Evolutionary conservation across 306 rosid genomes (phyloP).

Genomic region (Cajanus cajan): DNA sequence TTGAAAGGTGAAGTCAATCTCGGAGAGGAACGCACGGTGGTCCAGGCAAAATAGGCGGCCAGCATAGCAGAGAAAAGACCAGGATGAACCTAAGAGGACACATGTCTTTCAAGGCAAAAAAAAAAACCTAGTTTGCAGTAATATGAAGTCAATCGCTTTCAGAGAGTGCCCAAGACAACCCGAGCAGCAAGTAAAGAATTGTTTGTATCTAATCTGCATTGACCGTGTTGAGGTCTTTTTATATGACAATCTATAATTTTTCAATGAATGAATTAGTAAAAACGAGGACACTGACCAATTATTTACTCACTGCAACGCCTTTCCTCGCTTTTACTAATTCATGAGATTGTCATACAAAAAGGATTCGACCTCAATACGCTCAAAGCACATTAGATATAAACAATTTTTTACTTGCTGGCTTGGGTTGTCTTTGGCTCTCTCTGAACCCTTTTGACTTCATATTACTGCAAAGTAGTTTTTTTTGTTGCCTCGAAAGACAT

Average conservation of each 20-base stretch:
- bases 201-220: not conserved
- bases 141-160: not conserved
- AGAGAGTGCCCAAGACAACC: not conserved
- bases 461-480: not conserved
- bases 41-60: conserved; percentile 72
- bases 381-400: not conserved
- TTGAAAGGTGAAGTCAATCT: conserved; percentile 1
- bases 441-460: not conserved
- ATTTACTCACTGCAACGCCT: conserved; percentile 6
- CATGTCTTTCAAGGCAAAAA: conserved; percentile 36
- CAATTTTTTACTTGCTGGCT: conserved; percentile 6
- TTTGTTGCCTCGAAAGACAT: conserved; percentile 27
- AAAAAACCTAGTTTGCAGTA: not conserved
- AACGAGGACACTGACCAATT: too few relatives aligned
- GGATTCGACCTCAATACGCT: conserved; percentile 20
- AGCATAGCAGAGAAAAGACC: conserved; percentile 67
- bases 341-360: conserved; percentile 7
- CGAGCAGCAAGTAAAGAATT: conserved; percentile 7
- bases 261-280: conserved; percentile 18
- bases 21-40: conserved; percentile 44
- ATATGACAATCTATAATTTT: not conserved
- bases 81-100: conserved; percentile 79
- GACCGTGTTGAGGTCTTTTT: conserved; percentile 19
- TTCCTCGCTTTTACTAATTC: conserved; percentile 9
- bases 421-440: not conserved